Conservation (phyloP, 202 grass and related monocot genomes). For the Digitaria exilis region DNA sequence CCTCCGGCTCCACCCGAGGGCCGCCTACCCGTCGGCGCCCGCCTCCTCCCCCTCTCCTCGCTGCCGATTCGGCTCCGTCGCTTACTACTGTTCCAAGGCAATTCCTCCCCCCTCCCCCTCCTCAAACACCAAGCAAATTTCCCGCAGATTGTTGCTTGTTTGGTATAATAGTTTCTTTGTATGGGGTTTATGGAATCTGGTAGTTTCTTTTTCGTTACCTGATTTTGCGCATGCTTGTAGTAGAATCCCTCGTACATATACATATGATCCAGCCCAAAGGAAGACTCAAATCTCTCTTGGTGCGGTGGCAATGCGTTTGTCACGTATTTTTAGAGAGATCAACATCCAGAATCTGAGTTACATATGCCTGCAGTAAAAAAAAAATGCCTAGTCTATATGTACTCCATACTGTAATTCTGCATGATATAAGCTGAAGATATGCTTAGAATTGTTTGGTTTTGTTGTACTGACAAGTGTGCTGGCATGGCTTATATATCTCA, state of each 20-base stretch:
- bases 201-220: slow-evolving; percentile 11
- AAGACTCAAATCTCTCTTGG: not conserved
- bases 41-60: slow-evolving; percentile 17
- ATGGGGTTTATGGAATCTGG: not conserved
- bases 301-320: slow-evolving; percentile 5
- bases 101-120: slow-evolving; percentile 13
- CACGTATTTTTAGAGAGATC: not conserved
- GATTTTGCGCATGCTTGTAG: not conserved
- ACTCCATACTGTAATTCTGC: not conserved
- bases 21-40: slow-evolving; percentile 17
- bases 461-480: not conserved
- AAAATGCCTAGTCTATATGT: not conserved
- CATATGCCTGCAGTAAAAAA: not conserved
- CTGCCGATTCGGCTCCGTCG: slow-evolving; percentile 39
- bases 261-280: not conserved
- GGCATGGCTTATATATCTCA: slow-evolving; percentile 37
- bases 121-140: not conserved
- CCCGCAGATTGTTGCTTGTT: not conserved
- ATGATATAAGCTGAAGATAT: not conserved
- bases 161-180: not conserved
- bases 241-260: not conserved
- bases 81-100: slow-evolving; percentile 35
- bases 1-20: slow-evolving; percentile 33
- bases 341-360: not conserved
- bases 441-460: not conserved